phyloP scores from a whole-genome alignment of 306 rosid genomes.

The Urtica urens region DNA sequence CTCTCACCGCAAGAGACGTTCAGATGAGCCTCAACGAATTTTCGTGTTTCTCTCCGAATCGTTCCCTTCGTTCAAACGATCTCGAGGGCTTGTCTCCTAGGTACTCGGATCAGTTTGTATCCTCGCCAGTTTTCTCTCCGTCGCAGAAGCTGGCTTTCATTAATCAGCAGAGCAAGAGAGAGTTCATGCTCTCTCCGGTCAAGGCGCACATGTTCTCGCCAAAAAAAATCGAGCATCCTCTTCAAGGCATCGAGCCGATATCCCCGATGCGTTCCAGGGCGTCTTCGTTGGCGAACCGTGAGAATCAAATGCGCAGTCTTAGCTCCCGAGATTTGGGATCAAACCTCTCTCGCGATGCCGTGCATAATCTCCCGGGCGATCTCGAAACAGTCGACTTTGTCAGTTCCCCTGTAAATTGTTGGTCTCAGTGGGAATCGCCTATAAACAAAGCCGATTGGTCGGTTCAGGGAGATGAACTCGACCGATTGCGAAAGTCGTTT shows the following conservation, averaged over 20 bases:
- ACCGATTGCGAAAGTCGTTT: neutral
- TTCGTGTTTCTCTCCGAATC: slow-evolving; percentile 1
- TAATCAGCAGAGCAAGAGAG: neutral
- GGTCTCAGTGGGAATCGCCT: neutral
- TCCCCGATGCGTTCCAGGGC: neutral
- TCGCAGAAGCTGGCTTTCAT: neutral
- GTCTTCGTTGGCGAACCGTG: neutral
- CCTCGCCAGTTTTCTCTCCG: neutral
- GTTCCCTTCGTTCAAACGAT: neutral
- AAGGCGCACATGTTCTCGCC: neutral
- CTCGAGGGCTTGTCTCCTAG: slow-evolving; percentile 4
- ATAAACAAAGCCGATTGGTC: neutral
- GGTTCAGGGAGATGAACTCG: neutral
- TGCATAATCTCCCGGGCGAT: neutral
- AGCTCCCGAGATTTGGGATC: neutral
- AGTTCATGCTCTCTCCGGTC: neutral
- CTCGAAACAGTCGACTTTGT: neutral
- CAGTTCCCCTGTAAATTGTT: neutral
- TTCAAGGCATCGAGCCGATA: neutral
- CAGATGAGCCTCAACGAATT: neutral
- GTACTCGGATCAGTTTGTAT: neutral
- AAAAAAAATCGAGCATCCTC: neutral
- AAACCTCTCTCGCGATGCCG: slow-evolving; percentile 7
- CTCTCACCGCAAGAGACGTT: neutral
- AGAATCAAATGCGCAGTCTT: slow-evolving; percentile 1